Evolutionary conservation across 331 rosid species (phyloP).

Genomic region (Pyrus hybrid): DNA sequence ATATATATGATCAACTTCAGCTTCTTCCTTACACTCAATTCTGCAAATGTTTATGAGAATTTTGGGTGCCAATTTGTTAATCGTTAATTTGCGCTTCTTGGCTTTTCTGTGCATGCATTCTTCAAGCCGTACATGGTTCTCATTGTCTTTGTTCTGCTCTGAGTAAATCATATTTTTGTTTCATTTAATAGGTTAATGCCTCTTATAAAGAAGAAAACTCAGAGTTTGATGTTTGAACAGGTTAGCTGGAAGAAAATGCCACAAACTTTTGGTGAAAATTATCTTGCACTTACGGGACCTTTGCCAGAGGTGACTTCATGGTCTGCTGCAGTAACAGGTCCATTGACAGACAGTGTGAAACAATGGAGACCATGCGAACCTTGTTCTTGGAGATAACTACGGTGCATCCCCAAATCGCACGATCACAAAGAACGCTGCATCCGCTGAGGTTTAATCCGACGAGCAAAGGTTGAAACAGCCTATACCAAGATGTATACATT

Average conservation of each 20-base stretch:
- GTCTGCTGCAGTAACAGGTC: constrained; percentile 58
- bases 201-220: constrained; percentile 8
- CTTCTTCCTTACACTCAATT: not conserved
- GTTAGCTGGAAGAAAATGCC: constrained; percentile 76
- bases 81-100: not conserved
- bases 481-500: not conserved
- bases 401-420: not conserved
- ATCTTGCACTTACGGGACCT: constrained; percentile 78
- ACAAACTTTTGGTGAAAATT: constrained; percentile 53
- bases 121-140: not conserved
- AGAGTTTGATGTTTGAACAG: constrained; percentile 36
- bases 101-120: not conserved
- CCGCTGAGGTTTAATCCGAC: not conserved
- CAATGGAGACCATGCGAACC: constrained; percentile 53
- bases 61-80: not conserved
- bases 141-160: not conserved
- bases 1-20: too few species aligned
- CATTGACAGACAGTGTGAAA: constrained; percentile 48
- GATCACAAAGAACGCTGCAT: not conserved
- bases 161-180: not conserved
- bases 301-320: constrained; percentile 62
- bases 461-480: not conserved
- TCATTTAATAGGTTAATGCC: not conserved
- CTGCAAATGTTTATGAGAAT: not conserved
- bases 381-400: not conserved